Base-by-base conservation (phyloP, 768 basidiomycete genomes). In the Megacollybia marginata region DNA sequence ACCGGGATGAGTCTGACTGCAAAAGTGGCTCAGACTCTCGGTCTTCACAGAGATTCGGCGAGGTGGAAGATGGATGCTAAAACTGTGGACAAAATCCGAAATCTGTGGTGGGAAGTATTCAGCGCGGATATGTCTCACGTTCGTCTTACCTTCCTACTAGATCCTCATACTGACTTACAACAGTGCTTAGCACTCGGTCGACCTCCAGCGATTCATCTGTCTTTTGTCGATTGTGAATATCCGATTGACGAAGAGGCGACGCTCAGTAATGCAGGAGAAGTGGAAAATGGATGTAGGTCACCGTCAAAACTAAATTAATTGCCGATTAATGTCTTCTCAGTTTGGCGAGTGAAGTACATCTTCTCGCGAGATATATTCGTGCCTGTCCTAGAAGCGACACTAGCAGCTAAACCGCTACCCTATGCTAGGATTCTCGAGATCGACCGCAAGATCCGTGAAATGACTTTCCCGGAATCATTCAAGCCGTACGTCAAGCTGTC, bases 21-120 rank as follows among this genome's bases (percentile, higher is more conserved):
- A n/a, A 83, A 84, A 60, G 54, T 82, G 33, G 76, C 78, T 9
- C 82, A 83, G 62, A 79, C 76, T 60, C 62, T 67, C 57, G 54
- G 68, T 57, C 16, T 38, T 35, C 49, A 71, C 58, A 68, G 70
- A 5, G 71, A 73, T 55, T 63, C 66, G 42, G 68, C 71, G 16
- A 58, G 69, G 42, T 73, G 71, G 71, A 56, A 63, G 18, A 63
- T 70, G 62, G 67, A 69, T 48, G 56, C 65, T 0, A 63, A 60
- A 38, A 69, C 59, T 9, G 69, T 73, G 2, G 66, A 72, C 47
- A 59, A 59, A 36, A 58, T 69, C 15, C 54, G 71, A 20, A 59
- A 57, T 2, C 54, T 71, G 6, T 72, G 71, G 51, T 73, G 71
- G 71, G 69, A 71, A 49, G 55, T 71, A 7, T 70, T 67, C 40